phyloP scores from a whole-genome alignment of 208 protist species.

The Crithidia mellificae region DNA sequence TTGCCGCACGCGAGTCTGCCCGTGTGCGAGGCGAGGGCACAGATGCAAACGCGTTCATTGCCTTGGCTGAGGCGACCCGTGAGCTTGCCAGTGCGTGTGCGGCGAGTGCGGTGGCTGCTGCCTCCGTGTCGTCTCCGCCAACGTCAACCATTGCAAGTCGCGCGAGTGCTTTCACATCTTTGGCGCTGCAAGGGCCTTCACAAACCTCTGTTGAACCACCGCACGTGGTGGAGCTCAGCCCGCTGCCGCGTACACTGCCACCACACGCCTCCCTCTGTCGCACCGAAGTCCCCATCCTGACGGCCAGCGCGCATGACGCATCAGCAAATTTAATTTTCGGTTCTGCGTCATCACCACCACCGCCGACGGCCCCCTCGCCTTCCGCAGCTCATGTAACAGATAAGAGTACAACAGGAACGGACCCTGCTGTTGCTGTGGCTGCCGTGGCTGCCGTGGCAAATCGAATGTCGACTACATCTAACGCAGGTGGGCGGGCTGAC shows the following conservation, averaged over 20 bases:
- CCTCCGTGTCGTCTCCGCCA: background rate
- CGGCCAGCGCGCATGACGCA: background rate
- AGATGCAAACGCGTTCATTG: no score
- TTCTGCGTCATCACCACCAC: background rate
- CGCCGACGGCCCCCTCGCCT: background rate
- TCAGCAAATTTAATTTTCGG: background rate
- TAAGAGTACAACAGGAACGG: no score
- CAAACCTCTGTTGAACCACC: background rate
- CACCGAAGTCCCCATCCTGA: background rate
- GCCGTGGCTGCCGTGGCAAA: background rate
- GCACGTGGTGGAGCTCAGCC: constrained; percentile 2
- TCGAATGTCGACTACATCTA: no score
- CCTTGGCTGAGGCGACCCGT: no score
- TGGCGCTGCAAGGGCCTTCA: background rate
- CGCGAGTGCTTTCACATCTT: background rate
- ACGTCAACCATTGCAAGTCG: background rate
- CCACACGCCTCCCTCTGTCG: constrained; percentile 7
- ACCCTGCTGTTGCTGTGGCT: no score
- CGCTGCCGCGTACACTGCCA: constrained; percentile 3
- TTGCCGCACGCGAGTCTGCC: constrained; percentile 1
- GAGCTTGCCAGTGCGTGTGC: no score
- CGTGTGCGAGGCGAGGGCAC: background rate
- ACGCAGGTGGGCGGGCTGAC: no score
- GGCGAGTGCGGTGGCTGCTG: background rate
- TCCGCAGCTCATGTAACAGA: no score